phyloP scores from a whole-genome alignment of 768 basidiomycete species.

The Tulasnella sp. region DNA sequence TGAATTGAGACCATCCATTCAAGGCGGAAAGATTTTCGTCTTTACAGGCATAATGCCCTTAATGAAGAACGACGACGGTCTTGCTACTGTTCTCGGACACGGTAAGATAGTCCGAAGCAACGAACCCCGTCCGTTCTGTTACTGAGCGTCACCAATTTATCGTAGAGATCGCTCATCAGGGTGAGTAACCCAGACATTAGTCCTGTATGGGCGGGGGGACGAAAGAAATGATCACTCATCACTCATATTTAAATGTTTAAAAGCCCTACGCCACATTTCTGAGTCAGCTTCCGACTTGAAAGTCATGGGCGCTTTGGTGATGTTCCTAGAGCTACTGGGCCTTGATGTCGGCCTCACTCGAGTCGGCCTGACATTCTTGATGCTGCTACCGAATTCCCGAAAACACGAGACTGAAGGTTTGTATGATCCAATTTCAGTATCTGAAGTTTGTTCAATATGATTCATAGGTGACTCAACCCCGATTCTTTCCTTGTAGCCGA shows the following conservation, averaged over 20 bases:
- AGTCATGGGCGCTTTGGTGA: constrained; percentile 32
- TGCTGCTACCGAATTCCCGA: constrained; percentile 71
- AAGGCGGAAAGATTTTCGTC: constrained; percentile 64
- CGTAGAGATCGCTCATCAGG: constrained; percentile 71
- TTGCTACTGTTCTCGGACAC: constrained; percentile 78
- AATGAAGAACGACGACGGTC: constrained; percentile 62
- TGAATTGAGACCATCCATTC: background rate
- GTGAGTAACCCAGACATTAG: constrained; percentile 28
- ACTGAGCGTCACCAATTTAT: background rate
- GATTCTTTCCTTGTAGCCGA: constrained; percentile 50
- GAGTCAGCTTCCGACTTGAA: constrained; percentile 35
- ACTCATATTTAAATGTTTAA: constrained; percentile 22
- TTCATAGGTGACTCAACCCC: background rate
- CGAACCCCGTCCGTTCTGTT: background rate
- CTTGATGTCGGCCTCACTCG: constrained; percentile 30
- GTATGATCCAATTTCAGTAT: background rate
- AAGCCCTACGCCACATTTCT: constrained; percentile 48
- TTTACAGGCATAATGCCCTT: constrained; percentile 83
- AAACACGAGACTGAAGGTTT: constrained; percentile 71
- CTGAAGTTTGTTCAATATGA: background rate
- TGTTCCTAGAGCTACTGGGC: constrained; percentile 41
- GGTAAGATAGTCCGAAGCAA: constrained; percentile 36
- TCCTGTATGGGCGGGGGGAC: background rate
- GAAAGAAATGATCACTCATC: constrained; percentile 6
- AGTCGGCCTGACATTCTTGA: constrained; percentile 36